phyloP scores from a whole-genome alignment of 164 flowering plant genomes.

The Echeveria elegans region DNA sequence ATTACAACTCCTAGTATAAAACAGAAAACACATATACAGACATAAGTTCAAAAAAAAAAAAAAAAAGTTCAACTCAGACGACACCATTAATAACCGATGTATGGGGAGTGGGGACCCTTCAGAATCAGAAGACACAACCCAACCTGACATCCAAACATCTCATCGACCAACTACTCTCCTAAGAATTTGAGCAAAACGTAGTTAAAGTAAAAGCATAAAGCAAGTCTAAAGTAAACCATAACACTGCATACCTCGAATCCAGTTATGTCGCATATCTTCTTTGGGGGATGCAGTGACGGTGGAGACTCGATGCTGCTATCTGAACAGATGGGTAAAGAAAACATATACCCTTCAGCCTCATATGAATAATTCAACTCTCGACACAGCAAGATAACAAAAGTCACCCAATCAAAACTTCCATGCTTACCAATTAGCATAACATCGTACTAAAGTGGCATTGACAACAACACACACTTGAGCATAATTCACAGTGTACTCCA shows the following conservation, averaged over 20 bases:
- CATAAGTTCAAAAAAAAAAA: background rate
- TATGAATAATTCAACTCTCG: no score
- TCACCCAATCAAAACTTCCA: no score
- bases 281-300: slow-evolving; percentile 71
- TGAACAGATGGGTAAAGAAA: background rate
- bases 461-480: no score
- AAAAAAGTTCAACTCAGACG: background rate
- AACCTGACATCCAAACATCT: background rate
- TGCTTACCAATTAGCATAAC: no score
- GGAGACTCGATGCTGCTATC: slow-evolving; percentile 60
- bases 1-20: background rate
- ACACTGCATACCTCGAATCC: slow-evolving; percentile 57
- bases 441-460: no score
- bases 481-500: no score
- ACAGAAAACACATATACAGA: background rate
- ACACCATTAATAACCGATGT: background rate
- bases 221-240: no score
- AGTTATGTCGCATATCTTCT: slow-evolving; percentile 76
- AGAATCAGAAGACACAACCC: background rate
- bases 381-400: no score
- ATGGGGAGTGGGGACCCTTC: no score
- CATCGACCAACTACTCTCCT: background rate
- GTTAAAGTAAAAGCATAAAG: background rate
- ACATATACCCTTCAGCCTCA: background rate
- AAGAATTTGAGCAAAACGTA: background rate